phyloP scores from a whole-genome alignment of 108 stramenopile genomes.

The Cyclotella atomus region DNA sequence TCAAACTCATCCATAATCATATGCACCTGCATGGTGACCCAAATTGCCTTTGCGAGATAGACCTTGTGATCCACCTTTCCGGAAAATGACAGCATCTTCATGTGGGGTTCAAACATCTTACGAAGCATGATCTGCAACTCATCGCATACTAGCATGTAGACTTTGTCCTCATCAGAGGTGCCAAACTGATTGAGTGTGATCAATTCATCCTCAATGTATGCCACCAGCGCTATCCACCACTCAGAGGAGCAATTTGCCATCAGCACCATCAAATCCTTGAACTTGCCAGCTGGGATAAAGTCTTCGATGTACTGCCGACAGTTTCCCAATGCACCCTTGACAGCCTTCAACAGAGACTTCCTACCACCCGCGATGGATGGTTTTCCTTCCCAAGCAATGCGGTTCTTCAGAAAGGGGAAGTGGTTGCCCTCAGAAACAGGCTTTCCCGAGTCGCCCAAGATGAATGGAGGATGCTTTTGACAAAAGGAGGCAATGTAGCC shows the following conservation, averaged over 20 bases:
- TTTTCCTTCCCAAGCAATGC: neutral
- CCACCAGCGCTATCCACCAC: neutral
- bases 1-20: neutral
- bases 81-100: neutral
- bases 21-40: neutral
- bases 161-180: neutral
- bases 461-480: neutral
- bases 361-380: neutral
- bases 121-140: neutral
- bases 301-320: neutral
- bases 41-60: neutral
- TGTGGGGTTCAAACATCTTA: neutral
- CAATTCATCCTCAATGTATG: neutral
- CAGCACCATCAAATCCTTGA: neutral
- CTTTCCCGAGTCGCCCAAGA: neutral
- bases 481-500: neutral
- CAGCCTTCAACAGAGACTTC: neutral
- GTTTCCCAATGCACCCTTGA: neutral
- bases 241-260: neutral
- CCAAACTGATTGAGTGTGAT: neutral
- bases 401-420: neutral
- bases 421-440: neutral
- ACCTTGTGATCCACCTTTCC: neutral
- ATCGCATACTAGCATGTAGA: neutral
- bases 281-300: neutral